Evolutionary conservation across 176 grass and related monocot genomes (phyloP).

Genomic region (sorghum (Sorghum bicolor)): DNA sequence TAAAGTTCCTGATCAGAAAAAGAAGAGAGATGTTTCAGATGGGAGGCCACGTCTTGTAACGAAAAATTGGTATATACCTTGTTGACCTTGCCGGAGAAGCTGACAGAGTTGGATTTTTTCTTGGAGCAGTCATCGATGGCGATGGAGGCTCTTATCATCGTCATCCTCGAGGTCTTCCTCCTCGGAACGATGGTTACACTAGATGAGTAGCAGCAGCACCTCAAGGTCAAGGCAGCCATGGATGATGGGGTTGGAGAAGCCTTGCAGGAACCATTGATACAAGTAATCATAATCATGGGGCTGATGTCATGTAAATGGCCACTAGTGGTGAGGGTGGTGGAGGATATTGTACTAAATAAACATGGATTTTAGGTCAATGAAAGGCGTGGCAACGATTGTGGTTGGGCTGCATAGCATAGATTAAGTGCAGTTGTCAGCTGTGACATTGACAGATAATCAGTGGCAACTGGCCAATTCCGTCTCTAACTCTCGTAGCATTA

Average conservation of each 20-base stretch:
- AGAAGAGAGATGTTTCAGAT: background rate
- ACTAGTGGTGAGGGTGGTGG: conserved; percentile 28
- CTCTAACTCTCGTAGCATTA: conserved; percentile 23
- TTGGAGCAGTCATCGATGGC: conserved; percentile 30
- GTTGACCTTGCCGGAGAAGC: conserved; percentile 23
- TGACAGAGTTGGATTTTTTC: conserved; percentile 8
- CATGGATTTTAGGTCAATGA: conserved; percentile 36
- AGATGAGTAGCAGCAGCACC: conserved; percentile 21
- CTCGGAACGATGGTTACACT: conserved; percentile 20
- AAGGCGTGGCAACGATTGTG: background rate
- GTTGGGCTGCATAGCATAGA: conserved; percentile 31
- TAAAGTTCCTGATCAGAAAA: background rate
- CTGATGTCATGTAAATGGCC: conserved; percentile 30
- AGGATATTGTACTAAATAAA: conserved; percentile 34
- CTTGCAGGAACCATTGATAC: background rate
- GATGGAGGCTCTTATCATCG: conserved; percentile 29
- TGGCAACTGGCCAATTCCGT: conserved; percentile 4
- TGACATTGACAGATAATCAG: conserved; percentile 22
- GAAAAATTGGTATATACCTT: conserved; percentile 14
- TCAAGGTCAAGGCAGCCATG: conserved; percentile 39
- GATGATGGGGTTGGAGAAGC: background rate
- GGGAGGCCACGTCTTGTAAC: background rate
- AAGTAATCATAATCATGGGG: conserved; percentile 22
- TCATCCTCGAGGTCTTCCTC: background rate
- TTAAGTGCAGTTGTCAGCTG: conserved; percentile 4